phyloP scores from a whole-genome alignment of 2,329 filamentous ascomycete genomes.

The Paraphaeosphaeria minitans region DNA sequence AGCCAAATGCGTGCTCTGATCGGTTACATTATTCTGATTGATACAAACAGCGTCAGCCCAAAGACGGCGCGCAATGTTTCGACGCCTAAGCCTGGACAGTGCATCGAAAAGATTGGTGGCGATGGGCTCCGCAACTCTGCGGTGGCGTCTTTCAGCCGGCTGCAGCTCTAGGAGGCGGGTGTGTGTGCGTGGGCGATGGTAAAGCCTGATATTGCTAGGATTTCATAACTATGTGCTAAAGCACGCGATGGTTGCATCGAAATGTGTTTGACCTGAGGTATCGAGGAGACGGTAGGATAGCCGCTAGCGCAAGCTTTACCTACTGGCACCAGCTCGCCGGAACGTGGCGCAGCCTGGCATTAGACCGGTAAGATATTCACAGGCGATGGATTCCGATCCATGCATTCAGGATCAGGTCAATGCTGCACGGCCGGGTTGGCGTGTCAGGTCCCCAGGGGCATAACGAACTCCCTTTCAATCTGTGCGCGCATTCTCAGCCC shows the following conservation, averaged over 20 bases:
- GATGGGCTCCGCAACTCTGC: neutral
- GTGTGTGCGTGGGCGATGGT: neutral
- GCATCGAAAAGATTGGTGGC: neutral
- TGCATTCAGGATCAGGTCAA: no score
- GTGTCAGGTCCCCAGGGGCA: no score
- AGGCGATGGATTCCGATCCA: no score
- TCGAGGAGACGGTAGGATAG: no score
- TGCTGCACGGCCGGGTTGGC: no score
- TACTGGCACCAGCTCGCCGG: no score
- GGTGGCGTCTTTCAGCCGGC: neutral
- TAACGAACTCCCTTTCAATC: neutral
- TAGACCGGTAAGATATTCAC: no score
- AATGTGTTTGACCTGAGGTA: no score
- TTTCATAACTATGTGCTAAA: neutral
- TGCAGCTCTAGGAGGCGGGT: neutral
- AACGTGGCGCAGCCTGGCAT: no score
- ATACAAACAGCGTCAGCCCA: neutral
- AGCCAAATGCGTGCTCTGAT: neutral
- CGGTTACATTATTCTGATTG: neutral
- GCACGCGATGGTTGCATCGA: neutral
- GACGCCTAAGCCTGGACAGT: neutral
- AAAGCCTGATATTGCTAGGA: neutral
- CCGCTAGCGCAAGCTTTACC: no score
- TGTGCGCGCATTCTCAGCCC: neutral
- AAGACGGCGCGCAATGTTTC: neutral